Evolutionary conservation across 2,329 filamentous ascomycete genomes (phyloP).

Genomic region (Emydomyces testavorans): DNA sequence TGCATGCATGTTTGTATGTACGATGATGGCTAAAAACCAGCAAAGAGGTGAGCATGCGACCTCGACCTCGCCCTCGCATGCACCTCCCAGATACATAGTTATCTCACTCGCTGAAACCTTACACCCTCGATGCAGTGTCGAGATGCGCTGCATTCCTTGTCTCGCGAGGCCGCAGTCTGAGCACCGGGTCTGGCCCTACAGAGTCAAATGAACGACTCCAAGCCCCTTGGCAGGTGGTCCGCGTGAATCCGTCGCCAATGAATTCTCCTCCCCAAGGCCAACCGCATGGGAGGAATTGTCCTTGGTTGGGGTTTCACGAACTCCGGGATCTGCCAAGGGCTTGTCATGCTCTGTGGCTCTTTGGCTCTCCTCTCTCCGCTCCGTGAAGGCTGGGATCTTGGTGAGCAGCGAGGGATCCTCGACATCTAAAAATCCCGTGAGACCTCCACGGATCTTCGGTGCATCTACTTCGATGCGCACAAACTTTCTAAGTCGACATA

Average conservation of each 20-base stretch:
- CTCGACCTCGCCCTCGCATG: background rate
- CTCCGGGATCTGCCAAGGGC: conserved; percentile 1
- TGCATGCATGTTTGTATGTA: background rate
- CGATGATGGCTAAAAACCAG: background rate
- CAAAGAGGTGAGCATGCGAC: conserved; percentile 10
- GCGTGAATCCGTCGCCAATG: too few species aligned
- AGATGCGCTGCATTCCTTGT: background rate
- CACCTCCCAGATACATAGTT: background rate
- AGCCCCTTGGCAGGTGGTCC: conserved; percentile 4
- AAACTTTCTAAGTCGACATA: too few species aligned
- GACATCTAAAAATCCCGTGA: too few species aligned
- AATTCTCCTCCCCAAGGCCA: background rate
- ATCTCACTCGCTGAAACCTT: background rate
- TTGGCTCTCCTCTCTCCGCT: too few species aligned
- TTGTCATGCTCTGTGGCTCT: background rate
- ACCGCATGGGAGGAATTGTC: background rate
- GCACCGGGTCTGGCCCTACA: background rate
- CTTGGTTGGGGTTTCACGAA: background rate
- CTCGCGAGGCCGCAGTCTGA: background rate
- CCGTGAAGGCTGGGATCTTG: too few species aligned
- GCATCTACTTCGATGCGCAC: too few species aligned
- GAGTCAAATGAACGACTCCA: background rate
- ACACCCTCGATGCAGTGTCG: background rate
- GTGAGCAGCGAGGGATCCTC: too few species aligned
- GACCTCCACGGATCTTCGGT: too few species aligned